Evolutionary conservation across 345 rosid genomes (phyloP).

Genomic region (Ricinus communis): DNA sequence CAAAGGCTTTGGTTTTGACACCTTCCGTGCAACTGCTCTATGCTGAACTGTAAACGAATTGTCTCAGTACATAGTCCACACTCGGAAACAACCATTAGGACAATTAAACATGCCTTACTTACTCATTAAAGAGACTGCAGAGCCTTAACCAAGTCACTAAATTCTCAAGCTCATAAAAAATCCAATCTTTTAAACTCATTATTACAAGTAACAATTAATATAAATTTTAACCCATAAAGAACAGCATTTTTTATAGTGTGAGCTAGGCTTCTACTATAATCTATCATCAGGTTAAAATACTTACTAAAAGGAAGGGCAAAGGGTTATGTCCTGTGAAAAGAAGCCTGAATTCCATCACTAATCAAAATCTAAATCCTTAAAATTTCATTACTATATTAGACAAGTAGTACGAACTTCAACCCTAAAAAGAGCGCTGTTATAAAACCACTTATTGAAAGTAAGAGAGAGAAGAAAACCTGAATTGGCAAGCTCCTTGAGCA

Average conservation of each 20-base stretch:
- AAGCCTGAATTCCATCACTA: slow-evolving; percentile 71
- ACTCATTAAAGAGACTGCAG: not conserved
- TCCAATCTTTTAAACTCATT: slow-evolving; percentile 1
- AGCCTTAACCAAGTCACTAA: not conserved
- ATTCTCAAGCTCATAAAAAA: not conserved
- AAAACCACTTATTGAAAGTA: too few relatives aligned
- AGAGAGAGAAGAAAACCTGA: slow-evolving; percentile 47
- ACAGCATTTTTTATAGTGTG: not conserved
- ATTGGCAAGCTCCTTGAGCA: slow-evolving; percentile 87
- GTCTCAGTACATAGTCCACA: slow-evolving; percentile 28
- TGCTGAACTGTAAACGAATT: slow-evolving; percentile 77
- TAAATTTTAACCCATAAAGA: not conserved
- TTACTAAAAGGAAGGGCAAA: too few relatives aligned
- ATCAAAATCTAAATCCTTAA: too few relatives aligned
- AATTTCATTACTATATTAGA: too few relatives aligned
- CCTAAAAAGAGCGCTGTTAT: too few relatives aligned
- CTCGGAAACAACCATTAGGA: slow-evolving; percentile 5
- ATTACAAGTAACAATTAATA: not conserved
- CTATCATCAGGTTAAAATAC: not conserved
- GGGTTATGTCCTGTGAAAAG: too few relatives aligned
- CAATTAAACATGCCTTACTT: slow-evolving; percentile 1
- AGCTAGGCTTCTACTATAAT: not conserved
- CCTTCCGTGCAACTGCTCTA: slow-evolving; percentile 72
- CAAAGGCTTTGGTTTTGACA: slow-evolving; percentile 54
- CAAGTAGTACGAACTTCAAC: too few relatives aligned